A percentile compares a stretch with the other conserved stretches of the same genome.
These are phyloP conservation scores for Talaromyces sp. DNA, from an alignment of 2,329 filamentous ascomycete species.

Conservation along the genomic window DNA sequence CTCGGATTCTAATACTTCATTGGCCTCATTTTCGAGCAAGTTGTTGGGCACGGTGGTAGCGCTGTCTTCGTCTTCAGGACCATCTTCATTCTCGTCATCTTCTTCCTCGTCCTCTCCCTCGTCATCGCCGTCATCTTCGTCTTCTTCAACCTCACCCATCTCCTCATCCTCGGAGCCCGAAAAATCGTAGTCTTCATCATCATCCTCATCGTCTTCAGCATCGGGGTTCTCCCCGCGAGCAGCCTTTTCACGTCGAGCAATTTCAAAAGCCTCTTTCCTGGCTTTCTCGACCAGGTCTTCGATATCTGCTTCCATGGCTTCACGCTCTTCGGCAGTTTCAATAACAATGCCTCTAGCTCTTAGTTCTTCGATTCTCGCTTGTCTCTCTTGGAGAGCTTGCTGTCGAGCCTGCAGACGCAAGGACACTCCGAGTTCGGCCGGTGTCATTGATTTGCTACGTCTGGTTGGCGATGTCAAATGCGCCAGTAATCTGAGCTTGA, in stretches of 20 bases:
- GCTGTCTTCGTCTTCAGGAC: conserved; percentile 16
- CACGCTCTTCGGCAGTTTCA: conserved; percentile 80
- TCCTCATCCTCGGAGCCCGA: conserved; percentile 46
- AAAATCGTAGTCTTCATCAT: conserved; percentile 35
- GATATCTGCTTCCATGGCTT: conserved; percentile 73
- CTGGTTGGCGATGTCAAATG: conserved; percentile 58
- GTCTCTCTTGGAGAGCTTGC: conserved; percentile 73
- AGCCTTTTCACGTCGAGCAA: conserved; percentile 71
- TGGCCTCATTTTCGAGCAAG: conserved; percentile 24
- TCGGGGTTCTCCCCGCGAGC: conserved; percentile 60
- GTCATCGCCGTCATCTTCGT: conserved; percentile 26
- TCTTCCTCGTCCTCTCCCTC: conserved; percentile 15
- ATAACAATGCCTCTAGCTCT: conserved; percentile 74
- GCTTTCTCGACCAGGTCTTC: conserved; percentile 87
- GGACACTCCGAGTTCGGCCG: conserved; percentile 61
- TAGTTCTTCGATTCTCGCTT: conserved; percentile 70
- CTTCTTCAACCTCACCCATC: conserved; percentile 29
- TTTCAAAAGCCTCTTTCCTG: conserved; percentile 70
- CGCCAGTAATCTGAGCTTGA: conserved; percentile 67
- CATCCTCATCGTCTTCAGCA: conserved; percentile 51
- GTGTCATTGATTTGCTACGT: conserved; percentile 57
- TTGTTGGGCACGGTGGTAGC: conserved; percentile 26
- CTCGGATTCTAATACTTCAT: conserved; percentile 41
- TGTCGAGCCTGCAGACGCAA: conserved; percentile 68
- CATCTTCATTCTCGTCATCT: conserved; percentile 6